A percentile compares a stretch with the other conserved stretches of the same genome.
phyloP scores from a whole-genome alignment of 2,329 filamentous ascomycete species.

The Thermoascus crustaceus region DNA sequence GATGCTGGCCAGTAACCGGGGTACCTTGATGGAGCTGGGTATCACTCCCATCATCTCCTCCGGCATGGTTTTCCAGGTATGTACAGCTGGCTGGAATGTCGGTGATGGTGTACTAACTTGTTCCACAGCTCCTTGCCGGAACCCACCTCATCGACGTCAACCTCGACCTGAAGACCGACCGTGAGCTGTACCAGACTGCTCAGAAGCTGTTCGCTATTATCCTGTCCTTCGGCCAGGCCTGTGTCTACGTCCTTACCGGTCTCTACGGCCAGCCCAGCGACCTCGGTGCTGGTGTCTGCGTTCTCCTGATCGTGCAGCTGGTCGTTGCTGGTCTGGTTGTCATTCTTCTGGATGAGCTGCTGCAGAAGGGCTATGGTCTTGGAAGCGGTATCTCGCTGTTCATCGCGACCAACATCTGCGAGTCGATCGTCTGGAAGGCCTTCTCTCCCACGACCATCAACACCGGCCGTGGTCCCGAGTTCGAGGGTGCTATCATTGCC shows the following conservation, averaged over 20 bases:
- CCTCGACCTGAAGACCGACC: constrained; percentile 98
- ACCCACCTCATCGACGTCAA: constrained; percentile 99
- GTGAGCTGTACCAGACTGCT: constrained; percentile 98
- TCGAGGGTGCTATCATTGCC: constrained; percentile 95
- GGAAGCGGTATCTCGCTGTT: constrained; percentile 98
- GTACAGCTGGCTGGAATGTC: constrained; percentile 7
- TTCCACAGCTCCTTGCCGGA: constrained; percentile 71
- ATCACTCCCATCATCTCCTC: constrained; percentile 99
- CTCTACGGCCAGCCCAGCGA: constrained; percentile 96
- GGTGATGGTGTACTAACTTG: constrained; percentile 11
- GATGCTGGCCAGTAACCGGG: constrained; percentile 99
- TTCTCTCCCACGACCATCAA: constrained; percentile 99
- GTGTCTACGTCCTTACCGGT: constrained; percentile 95
- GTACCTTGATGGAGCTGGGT: constrained; percentile 91
- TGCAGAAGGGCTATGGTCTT: constrained; percentile 98
- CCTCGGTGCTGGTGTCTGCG: constrained; percentile 94
- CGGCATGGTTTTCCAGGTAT: constrained; percentile 94
- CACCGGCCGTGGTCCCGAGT: constrained; percentile 97
- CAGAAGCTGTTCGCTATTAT: constrained; percentile 99
- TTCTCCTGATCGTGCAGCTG: constrained; percentile 95
- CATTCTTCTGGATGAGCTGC: constrained; percentile 95
- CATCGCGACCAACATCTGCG: constrained; percentile 99
- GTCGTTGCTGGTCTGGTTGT: constrained; percentile 97
- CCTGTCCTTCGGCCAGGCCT: constrained; percentile 92
- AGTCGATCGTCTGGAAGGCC: constrained; percentile 99